phyloP scores from a whole-genome alignment of 257 asterid genomes.

The Prunella vulgaris region DNA sequence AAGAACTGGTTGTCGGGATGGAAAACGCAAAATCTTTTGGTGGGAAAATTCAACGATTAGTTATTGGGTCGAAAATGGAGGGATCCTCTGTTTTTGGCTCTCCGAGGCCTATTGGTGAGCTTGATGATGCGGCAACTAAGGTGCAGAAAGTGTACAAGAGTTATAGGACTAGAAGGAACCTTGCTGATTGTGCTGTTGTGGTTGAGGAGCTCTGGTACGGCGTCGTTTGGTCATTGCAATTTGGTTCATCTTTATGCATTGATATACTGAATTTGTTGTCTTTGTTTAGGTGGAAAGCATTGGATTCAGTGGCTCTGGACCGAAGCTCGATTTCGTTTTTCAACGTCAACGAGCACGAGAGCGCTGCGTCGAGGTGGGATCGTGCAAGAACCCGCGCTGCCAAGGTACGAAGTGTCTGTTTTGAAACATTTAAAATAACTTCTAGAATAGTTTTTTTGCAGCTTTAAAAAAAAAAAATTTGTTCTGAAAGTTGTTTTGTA shows the following conservation, averaged over 20 bases:
- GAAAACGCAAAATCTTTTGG: not conserved
- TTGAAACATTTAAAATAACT: too few relatives aligned
- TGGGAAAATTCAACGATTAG: not conserved
- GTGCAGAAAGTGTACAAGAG: constrained; percentile 89
- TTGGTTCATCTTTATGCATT: not conserved
- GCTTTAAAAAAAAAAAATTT: too few relatives aligned
- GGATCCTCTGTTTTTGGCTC: constrained; percentile 18
- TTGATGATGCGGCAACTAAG: constrained; percentile 76
- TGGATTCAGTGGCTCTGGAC: constrained; percentile 54
- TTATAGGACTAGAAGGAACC: constrained; percentile 75
- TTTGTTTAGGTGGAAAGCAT: constrained; percentile 57
- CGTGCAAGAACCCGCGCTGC: constrained; percentile 61
- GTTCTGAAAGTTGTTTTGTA: too few relatives aligned
- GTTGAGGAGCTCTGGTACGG: constrained; percentile 86
- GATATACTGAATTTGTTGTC: not conserved
- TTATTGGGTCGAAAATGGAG: constrained; percentile 13
- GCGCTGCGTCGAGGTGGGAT: constrained; percentile 59
- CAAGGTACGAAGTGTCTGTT: constrained; percentile 35
- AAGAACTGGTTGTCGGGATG: constrained; percentile 24
- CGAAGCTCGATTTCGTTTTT: constrained; percentile 56
- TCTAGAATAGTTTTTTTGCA: too few relatives aligned
- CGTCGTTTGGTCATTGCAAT: not conserved
- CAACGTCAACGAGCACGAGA: constrained; percentile 42
- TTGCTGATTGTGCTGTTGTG: constrained; percentile 92
- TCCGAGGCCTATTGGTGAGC: constrained; percentile 61